A percentile compares a stretch with the other conserved stretches of the same genome.
Conservation (phyloP, 805 yeast genomes). For the Vanderwaltozyma tropicalis region DNA sequence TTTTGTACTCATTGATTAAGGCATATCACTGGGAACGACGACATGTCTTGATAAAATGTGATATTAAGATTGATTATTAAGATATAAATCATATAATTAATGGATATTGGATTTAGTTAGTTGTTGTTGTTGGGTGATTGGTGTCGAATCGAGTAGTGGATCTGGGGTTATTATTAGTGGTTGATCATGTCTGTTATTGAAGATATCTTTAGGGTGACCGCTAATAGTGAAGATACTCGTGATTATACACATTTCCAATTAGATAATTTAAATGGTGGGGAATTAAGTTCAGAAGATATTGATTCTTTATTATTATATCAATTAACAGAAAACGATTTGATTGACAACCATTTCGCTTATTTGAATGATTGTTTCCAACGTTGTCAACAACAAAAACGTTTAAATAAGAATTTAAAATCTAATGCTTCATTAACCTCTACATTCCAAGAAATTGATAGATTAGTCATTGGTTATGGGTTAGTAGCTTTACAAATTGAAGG, state of each 20-base stretch:
- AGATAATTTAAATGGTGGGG: constrained; percentile 12
- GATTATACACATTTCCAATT: constrained; percentile 8
- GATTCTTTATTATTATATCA: constrained; percentile 25
- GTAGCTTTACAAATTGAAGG: constrained; percentile 63
- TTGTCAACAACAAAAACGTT: constrained; percentile 32
- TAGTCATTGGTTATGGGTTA: constrained; percentile 46
- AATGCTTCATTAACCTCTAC: constrained; percentile 29
- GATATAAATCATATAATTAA: no score
- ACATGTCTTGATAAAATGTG: no score
- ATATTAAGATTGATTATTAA: no score
- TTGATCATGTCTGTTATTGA: constrained; percentile 14
- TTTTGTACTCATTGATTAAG: no score
- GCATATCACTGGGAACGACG: no score
- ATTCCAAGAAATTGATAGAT: constrained; percentile 37
- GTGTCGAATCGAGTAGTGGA: neutral
- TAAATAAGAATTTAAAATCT: constrained; percentile 33
- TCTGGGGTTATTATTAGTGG: neutral
- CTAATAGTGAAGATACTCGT: constrained; percentile 7
- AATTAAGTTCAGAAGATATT: constrained; percentile 10
- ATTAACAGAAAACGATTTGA: constrained; percentile 23
- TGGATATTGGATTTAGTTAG: no score
- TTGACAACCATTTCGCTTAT: constrained; percentile 19
- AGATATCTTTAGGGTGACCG: constrained; percentile 19
- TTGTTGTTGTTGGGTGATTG: no score
- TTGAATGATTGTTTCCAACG: constrained; percentile 22